Base-by-base conservation (phyloP, 2,329 filamentous ascomycete species). In the Chaetomiaceae sp. region DNA sequence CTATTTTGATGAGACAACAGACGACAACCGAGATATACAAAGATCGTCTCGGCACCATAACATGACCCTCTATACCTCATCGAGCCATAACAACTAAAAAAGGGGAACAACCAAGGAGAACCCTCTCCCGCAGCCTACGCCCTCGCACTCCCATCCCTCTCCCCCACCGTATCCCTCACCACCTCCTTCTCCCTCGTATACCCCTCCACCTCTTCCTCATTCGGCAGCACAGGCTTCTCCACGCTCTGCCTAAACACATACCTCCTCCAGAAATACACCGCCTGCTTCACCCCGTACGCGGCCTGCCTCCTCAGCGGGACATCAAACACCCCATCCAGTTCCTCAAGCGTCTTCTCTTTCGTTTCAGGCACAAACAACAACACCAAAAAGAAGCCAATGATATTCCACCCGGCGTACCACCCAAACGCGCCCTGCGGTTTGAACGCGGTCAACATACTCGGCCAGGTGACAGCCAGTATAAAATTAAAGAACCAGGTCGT, bases 241-340 rank as follows among this genome's bases (percentile, higher is more conserved):
- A 54, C 53, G 6, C 25, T 23, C 51, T 37, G 40, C 19, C 56
- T 37, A 27, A 56, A 43, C 23, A 56, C 22, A 36, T 44, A 47
- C 33, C 52, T 39, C 29, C 43, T 27, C 57, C 57, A 54, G 31
- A 60, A 60, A n/a, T 39, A 59, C 25, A 23, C 47, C 11, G 29
- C 43, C 54, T 61, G 59, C 49, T 38, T 39, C 5, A 31, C 53
- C 2, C 65, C 66, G 36, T 59, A 64, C 31, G 53, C 47, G 3
- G 56, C 52, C 51, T 60, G 58, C 22, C 50, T 54, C 23, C 54
- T 49, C 33, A 68, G 36, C 2, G 81, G 81, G 3, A 86, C 81
- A 4, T 78, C 80, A 63, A 81, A 82, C 47, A 82, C 75, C 53
- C 79, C 79, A 60, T 87, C 83, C 33, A 87, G 68, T 63, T 83